Percentiles rank a stretch among this genome's conserved stretches.
Conservation (phyloP, 139 green algal species). For the Micromonas pusilla region DNA sequence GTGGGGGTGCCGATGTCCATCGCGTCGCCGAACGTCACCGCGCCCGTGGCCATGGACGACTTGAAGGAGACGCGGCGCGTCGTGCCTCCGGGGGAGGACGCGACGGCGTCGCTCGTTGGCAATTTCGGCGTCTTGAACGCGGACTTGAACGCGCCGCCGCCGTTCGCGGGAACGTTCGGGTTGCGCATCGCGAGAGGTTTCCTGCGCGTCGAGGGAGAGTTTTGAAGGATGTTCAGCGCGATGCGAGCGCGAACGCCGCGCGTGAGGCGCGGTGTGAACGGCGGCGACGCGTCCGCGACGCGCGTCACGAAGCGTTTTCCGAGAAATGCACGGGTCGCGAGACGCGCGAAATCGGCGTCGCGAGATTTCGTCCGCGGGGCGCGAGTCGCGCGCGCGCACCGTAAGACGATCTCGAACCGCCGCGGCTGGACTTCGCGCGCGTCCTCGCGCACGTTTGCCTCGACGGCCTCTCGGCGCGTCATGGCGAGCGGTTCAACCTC, state of each 20-base stretch:
- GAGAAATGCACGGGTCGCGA: neutral
- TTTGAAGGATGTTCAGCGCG: too few species aligned
- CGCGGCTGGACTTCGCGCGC: neutral
- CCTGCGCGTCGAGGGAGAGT: too few species aligned
- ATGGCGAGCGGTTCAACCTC: neutral
- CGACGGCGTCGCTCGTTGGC: too few species aligned
- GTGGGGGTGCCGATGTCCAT: too few species aligned
- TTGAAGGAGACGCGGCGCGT: neutral
- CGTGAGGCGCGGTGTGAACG: too few species aligned
- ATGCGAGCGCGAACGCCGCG: too few species aligned
- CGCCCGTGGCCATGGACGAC: too few species aligned
- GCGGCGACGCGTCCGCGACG: too few species aligned
- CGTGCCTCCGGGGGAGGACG: neutral
- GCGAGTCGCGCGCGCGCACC: too few species aligned
- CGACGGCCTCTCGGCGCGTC: neutral
- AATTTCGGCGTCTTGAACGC: neutral
- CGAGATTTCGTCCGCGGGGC: too few species aligned
- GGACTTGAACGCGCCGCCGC: neutral
- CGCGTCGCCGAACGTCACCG: too few species aligned
- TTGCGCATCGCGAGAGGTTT: neutral
- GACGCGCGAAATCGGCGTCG: too few species aligned
- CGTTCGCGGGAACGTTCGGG: neutral
- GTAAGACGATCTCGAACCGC: neutral
- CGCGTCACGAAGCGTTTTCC: neutral
- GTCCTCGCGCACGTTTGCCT: neutral